Percentiles rank a stretch among this genome's conserved stretches.
These are phyloP conservation scores for Apiotrichum sp. DNA, from an alignment of 1,284 basidiomycete species.

Conservation along the genomic window DNA sequence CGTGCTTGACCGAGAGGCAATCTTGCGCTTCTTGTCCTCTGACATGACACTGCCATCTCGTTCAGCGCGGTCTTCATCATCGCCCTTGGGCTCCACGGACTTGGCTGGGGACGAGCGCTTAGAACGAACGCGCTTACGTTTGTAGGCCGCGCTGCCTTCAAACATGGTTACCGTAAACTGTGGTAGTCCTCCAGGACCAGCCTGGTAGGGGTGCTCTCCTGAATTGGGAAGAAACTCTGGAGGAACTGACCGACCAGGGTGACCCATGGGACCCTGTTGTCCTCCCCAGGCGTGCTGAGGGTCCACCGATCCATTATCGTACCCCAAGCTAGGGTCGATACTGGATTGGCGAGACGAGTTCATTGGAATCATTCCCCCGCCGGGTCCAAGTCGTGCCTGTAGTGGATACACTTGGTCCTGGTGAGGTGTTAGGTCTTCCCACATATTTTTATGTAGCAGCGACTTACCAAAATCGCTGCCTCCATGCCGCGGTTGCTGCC, in stretches of 20 bases:
- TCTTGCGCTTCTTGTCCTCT: conserved; percentile 12
- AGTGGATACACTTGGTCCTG: conserved; percentile 23
- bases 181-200: conserved; percentile 14
- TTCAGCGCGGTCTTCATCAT: conserved; percentile 5
- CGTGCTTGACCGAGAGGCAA: neutral
- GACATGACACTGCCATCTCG: conserved; percentile 5
- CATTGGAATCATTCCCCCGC: neutral
- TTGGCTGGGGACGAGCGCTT: conserved; percentile 16
- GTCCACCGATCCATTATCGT: conserved; percentile 10
- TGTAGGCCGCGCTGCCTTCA: conserved; percentile 19
- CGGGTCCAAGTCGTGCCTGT: conserved; percentile 15
- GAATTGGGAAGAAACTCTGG: conserved; percentile 11
- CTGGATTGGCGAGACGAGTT: conserved; percentile 14
- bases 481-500: conserved; percentile 41
- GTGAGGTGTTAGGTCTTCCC: neutral
- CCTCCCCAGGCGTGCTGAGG: conserved; percentile 7
- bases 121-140: conserved; percentile 15
- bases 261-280: conserved; percentile 5
- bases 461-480: conserved; percentile 24
- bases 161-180: conserved; percentile 22
- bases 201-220: conserved; percentile 3
- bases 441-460: neutral
- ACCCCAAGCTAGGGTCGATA: conserved; percentile 13
- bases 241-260: conserved; percentile 5
- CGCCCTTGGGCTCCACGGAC: conserved; percentile 11